Evolutionary conservation across 371 early-diverging fungal genomes (phyloP), one percentile per base, ranked within the genome.

Genomic region (Phascolomyces articulosus): DNA sequence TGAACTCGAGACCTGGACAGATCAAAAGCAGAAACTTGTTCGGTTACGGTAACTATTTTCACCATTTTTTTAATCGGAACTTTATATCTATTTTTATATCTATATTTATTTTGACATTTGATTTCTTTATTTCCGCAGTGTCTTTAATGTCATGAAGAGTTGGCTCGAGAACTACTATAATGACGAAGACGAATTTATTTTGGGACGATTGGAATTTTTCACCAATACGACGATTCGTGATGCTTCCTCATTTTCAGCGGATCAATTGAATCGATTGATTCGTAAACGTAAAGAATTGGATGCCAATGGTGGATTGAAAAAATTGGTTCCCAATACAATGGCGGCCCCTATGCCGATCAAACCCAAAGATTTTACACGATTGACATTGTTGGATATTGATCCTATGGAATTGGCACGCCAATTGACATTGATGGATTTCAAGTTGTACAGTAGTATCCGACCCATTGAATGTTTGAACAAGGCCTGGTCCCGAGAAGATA

Each of bases 351-450:
- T 62, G 41, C 87, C 93, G 3, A 89, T 93, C 44, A 68, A 90
- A 34, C 94, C 93, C 1, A 86, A 85, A 55, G 85, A 84, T 59
- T 63, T 90, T 64, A 84, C 83, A 40, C 60, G 67, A 26, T 79
- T 93, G 63, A 87, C 84, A 57, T 82, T 97, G 27, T 61, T 90
- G 48, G 97, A 98, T 55, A 75, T 96, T 21, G 95, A 97, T 71
- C 93, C 98, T 1, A 70, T 95, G 23, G 99, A 98, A 73, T 64
- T 98, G 28, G 97, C 97, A 0, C 84, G 99, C 13, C 98, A 98
- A 74, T 71, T 98, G 59, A 96, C 96, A 2, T 78, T 98, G 54
- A 87, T 96, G 62, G 95, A 96, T 67, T 90, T 87, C 20, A 86
- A 84, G 34, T 57, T 90, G 13, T 97, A 93, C 72, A 87, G 85